Conservation (phyloP, 495 filamentous ascomycete genomes). For the Tuber umbilicatum region DNA sequence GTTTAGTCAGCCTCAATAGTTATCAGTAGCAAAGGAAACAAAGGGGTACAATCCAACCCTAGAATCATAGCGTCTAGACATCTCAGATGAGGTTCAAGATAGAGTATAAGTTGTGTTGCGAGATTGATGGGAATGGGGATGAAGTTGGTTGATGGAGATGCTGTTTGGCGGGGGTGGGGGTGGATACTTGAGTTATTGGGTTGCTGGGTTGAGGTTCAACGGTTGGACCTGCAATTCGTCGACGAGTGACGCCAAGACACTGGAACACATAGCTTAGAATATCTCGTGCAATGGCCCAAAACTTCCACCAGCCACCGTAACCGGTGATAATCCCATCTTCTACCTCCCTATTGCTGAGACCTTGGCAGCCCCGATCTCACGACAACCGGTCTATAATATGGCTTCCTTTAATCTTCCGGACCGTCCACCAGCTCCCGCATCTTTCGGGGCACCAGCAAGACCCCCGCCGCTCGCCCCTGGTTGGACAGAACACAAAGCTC, state of each 20-base stretch:
- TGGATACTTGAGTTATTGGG: constrained; percentile 23
- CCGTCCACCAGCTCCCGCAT: constrained; percentile 15
- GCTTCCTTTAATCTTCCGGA: constrained; percentile 29
- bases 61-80: constrained; percentile 99
- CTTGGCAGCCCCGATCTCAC: not conserved
- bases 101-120: not conserved
- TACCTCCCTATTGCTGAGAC: not conserved
- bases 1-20: constrained; percentile 44
- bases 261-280: too few species aligned
- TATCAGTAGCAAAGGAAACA: constrained; percentile 42
- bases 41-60: constrained; percentile 54
- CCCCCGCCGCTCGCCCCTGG: constrained; percentile 59
- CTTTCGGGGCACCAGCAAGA: constrained; percentile 13
- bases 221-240: not conserved
- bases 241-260: constrained; percentile 3
- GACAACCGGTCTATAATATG: constrained; percentile 8
- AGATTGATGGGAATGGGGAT: constrained; percentile 1
- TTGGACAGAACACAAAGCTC: constrained; percentile 91
- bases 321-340: not conserved
- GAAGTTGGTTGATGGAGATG: constrained; percentile 20
- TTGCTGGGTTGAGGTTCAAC: constrained; percentile 22
- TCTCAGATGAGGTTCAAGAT: constrained; percentile 45
- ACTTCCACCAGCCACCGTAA: not conserved
- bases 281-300: not conserved
- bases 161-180: constrained; percentile 9